These are phyloP conservation scores for Pseudonitzschia multiseries DNA, from an alignment of 108 stramenopile species.

Conservation along the genomic window DNA sequence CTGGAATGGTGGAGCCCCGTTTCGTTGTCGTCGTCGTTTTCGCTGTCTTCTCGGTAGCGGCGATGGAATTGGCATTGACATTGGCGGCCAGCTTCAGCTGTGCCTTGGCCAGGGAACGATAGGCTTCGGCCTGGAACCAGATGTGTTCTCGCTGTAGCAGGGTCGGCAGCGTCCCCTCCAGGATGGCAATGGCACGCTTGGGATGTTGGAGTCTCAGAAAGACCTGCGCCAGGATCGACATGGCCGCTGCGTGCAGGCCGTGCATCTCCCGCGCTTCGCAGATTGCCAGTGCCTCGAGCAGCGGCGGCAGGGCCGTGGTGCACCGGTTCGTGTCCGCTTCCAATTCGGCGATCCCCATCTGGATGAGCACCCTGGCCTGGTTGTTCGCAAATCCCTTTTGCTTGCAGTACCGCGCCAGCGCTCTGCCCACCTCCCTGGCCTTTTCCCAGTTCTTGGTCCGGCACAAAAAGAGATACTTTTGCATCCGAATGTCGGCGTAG, in stretches of 20 bases:
- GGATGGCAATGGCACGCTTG: slow-evolving; percentile 57
- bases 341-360: slow-evolving; percentile 53
- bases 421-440: slow-evolving; percentile 28
- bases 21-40: slow-evolving; percentile 10
- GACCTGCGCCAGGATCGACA: slow-evolving; percentile 60
- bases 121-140: slow-evolving; percentile 71
- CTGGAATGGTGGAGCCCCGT: no score
- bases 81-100: slow-evolving; percentile 46
- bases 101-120: slow-evolving; percentile 70
- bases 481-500: slow-evolving; percentile 30
- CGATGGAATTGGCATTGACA: slow-evolving; percentile 17
- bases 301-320: slow-evolving; percentile 44
- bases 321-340: slow-evolving; percentile 40
- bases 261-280: slow-evolving; percentile 63
- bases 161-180: slow-evolving; percentile 57
- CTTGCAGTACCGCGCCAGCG: slow-evolving; percentile 18
- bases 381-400: slow-evolving; percentile 38
- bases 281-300: slow-evolving; percentile 68
- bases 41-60: slow-evolving; percentile 3
- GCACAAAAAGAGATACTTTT: slow-evolving; percentile 27
- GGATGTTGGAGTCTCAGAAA: slow-evolving; percentile 52
- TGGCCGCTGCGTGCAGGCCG: slow-evolving; percentile 69
- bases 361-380: slow-evolving; percentile 53
- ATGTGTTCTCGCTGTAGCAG: slow-evolving; percentile 69
- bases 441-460: slow-evolving; percentile 34